phyloP scores from a whole-genome alignment of 257 asterid species.

The Nicotiana benthamiana region DNA sequence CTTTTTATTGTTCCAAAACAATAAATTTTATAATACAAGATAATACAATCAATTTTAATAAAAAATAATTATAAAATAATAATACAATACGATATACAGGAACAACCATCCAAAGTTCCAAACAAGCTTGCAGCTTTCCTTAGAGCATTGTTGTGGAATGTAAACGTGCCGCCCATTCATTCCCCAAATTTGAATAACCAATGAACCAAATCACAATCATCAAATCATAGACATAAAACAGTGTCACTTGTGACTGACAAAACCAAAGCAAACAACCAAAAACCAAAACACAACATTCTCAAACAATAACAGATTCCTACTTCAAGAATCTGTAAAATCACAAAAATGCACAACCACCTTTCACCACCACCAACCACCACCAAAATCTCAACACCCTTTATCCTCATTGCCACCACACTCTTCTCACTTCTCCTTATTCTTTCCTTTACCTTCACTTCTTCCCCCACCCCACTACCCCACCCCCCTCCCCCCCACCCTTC shows the following conservation, averaged over 20 bases:
- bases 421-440: constrained; percentile 54
- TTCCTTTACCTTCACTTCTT: constrained; percentile 31
- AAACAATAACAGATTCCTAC: background rate
- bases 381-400: constrained; percentile 19
- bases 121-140: too few species aligned
- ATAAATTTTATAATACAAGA: too few species aligned
- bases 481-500: constrained; percentile 43
- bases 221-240: background rate
- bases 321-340: background rate
- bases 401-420: constrained; percentile 44
- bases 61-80: too few species aligned
- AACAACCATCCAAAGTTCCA: too few species aligned
- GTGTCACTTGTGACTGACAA: background rate
- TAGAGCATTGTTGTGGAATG: too few species aligned
- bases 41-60: too few species aligned
- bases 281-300: background rate
- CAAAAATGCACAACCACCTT: constrained; percentile 14
- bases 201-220: background rate
- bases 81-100: too few species aligned
- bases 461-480: constrained; percentile 37
- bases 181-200: background rate
- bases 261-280: background rate
- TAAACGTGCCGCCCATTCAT: too few species aligned
- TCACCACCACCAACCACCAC: constrained; percentile 17
- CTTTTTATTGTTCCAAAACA: too few species aligned